Evolutionary conservation across 23 red algal genomes (phyloP), one percentile per base, ranked within the genome.

Genomic region (Cyanidioschyzon merolae): DNA sequence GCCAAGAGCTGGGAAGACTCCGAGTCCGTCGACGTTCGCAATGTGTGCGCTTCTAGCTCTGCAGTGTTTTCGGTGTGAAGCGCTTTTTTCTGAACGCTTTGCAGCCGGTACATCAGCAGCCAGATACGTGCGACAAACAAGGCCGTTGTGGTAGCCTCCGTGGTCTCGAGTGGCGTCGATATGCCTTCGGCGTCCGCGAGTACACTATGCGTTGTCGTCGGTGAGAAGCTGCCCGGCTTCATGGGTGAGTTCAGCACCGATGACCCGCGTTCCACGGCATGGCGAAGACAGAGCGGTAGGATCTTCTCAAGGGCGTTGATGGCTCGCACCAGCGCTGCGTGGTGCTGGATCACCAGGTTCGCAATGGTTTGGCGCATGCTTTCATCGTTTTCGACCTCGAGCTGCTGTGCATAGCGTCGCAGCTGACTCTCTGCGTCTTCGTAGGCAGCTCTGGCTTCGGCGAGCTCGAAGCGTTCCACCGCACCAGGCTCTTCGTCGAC

Each of bases 401-500:
- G 24, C 41, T 81, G 59, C 1, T 37, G 17, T 2, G 78, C 78
- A 59, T 81, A 81, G n/a, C 78, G 78, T 2, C 58, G 58, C 37
- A 81, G 41, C 41, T 81, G 58, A 32, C 59, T 71, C 54, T 81
- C 78, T 0, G 78, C 78, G 21, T 54, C 68, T 67, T 81, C 78
- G 38, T 81, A 57, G 36, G 78, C 78, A 31, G 78, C 59, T 1
- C 78, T 50, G n/a, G 78, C 78, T 31, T 81, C 78, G 1, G 78
- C 78, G n/a, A 81, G 78, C 41, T 81, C 78, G 25, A 81, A 81
- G 18, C 78, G 78, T 34, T 81, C 78, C 36, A 81, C 68, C 2
- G 58, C 78, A 24, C 68, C 68, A 1, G 59, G 39, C 1, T 71
- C 78, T 71, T 40, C 38, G 0, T 30, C 36, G 0, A 59, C 78